Conservation (phyloP, 2,329 filamentous ascomycete species). For the Anthostomella pinea region DNA sequence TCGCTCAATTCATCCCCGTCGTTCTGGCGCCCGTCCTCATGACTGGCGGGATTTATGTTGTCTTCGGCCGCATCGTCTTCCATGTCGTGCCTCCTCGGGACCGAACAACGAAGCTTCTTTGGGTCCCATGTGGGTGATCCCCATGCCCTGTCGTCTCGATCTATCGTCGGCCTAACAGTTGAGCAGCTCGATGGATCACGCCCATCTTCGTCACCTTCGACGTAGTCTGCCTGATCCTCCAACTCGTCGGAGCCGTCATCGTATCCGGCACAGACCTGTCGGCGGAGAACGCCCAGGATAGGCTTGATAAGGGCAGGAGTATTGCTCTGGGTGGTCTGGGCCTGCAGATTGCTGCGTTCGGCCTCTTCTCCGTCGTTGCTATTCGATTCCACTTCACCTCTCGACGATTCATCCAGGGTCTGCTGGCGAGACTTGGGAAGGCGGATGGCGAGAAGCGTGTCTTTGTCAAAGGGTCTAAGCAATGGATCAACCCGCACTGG, state of each 20-base stretch:
- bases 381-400: slow-evolving; percentile 46
- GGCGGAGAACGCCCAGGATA: slow-evolving; percentile 28
- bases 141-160: slow-evolving; percentile 5
- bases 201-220: slow-evolving; percentile 31
- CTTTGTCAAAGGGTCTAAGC: slow-evolving; percentile 19
- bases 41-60: slow-evolving; percentile 38
- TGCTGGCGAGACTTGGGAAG: slow-evolving; percentile 28
- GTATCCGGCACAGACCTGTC: slow-evolving; percentile 36
- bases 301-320: slow-evolving; percentile 34
- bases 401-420: slow-evolving; percentile 31
- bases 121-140: slow-evolving; percentile 31
- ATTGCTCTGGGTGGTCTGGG: slow-evolving; percentile 40
- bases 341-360: slow-evolving; percentile 44
- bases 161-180: neutral
- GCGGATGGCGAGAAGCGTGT: slow-evolving; percentile 33
- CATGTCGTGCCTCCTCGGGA: slow-evolving; percentile 33
- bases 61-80: slow-evolving; percentile 39
- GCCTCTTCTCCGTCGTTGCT: slow-evolving; percentile 44
- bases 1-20: slow-evolving; percentile 36
- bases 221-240: slow-evolving; percentile 27
- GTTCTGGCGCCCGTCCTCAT: slow-evolving; percentile 39
- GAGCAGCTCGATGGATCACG: slow-evolving; percentile 27
- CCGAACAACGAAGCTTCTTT: slow-evolving; percentile 34
- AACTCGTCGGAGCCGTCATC: slow-evolving; percentile 35
- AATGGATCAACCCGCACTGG: slow-evolving; percentile 36